phyloP scores from a whole-genome alignment of 345 rosid species.

The Populus tremula region DNA sequence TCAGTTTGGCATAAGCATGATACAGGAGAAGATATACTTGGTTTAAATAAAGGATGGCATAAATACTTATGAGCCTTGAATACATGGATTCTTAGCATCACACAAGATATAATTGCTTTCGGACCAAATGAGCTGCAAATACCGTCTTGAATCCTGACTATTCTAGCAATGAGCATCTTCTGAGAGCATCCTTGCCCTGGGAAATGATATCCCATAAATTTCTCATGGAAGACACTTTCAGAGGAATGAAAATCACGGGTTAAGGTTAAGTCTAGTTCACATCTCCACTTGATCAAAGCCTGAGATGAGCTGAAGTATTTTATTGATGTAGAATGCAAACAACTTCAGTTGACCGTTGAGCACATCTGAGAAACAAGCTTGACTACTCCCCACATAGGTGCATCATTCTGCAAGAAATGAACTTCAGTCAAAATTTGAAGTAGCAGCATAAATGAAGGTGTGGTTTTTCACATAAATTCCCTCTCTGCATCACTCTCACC shows the following conservation, averaged over 20 bases:
- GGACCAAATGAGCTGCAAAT: background rate
- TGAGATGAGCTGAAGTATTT: background rate
- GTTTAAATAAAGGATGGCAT: background rate
- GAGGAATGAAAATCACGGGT: background rate
- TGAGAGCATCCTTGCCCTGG: background rate
- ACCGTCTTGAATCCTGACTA: background rate
- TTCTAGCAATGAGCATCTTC: background rate
- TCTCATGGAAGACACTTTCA: background rate
- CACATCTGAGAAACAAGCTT: slow-evolving; percentile 57
- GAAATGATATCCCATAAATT: background rate
- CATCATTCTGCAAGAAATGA: slow-evolving; percentile 54
- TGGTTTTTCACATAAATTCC: background rate
- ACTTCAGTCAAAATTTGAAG: background rate
- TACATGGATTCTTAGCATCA: background rate
- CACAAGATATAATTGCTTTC: background rate
- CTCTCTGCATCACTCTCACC: background rate
- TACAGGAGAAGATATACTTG: background rate
- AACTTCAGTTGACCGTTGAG: slow-evolving; percentile 37
- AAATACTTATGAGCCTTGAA: background rate
- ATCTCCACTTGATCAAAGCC: background rate
- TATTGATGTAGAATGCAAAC: slow-evolving; percentile 11
- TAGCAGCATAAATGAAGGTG: background rate
- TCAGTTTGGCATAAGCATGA: background rate
- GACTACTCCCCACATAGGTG: slow-evolving; percentile 69
- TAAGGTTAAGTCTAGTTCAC: background rate